Evolutionary conservation across 2,329 filamentous ascomycete genomes (phyloP).

Genomic region (Microdochium nivale): DNA sequence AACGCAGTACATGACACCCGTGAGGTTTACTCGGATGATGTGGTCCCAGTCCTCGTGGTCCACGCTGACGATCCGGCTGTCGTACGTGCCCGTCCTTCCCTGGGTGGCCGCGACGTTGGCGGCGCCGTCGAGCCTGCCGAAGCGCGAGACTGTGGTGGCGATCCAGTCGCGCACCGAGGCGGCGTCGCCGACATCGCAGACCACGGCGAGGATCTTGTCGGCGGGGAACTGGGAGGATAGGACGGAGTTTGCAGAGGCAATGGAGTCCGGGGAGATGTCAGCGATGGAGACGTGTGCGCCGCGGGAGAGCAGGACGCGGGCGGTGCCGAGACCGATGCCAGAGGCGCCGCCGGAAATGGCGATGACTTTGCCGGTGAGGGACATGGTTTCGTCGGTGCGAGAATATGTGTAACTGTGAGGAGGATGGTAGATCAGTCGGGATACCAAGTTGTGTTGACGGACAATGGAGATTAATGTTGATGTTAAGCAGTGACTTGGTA

Average conservation of each 20-base stretch:
- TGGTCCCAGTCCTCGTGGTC: conserved; percentile 17
- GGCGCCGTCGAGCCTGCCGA: conserved; percentile 25
- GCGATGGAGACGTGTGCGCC: conserved; percentile 38
- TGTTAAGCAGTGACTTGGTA: no score
- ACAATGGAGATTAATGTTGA: no score
- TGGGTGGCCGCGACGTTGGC: conserved; percentile 29
- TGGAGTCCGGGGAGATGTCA: conserved; percentile 29
- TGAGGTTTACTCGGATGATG: conserved; percentile 17
- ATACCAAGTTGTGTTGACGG: no score
- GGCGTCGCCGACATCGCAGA: conserved; percentile 20
- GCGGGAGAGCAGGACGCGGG: conserved; percentile 29
- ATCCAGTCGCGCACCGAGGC: conserved; percentile 25
- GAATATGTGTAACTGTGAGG: no score
- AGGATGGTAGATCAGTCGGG: no score
- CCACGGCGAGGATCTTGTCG: conserved; percentile 3
- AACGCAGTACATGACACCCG: conserved; percentile 19
- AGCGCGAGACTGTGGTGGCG: conserved; percentile 16
- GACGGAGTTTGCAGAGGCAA: conserved; percentile 15
- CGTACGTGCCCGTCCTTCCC: conserved; percentile 12
- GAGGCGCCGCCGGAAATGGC: conserved; percentile 37
- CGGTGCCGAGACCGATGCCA: conserved; percentile 41
- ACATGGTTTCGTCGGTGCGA: no score
- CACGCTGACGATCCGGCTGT: conserved; percentile 12
- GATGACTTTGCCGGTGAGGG: conserved; percentile 26
- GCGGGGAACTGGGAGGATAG: conserved; percentile 2